Base-by-base conservation (phyloP, 805 yeast species). In the Nakazawaea peltata region DNA sequence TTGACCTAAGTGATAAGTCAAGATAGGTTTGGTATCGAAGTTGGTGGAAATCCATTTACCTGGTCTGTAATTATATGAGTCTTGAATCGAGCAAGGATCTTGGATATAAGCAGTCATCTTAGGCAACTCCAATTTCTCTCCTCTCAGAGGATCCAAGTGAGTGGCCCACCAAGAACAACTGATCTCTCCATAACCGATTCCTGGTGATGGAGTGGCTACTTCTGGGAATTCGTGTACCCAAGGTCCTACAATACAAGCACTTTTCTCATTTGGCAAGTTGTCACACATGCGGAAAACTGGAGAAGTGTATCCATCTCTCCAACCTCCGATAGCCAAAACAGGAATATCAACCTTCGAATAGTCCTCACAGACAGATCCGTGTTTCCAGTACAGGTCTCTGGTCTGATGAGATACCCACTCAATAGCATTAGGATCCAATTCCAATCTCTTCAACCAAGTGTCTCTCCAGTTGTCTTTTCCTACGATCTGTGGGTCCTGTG, bases 151-250 rank as follows among this genome's bases (percentile, higher is more conserved):
- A 24, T 49, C 47, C 36, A 65, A 47, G 44, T 60, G 62, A 37
- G 63, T 64, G 27, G 46, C 41, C 47, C 61, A 66, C 71, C 71
- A 66, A 17, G 50, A 44, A 25, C 61, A 43, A 1, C 69, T 58
- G 19, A 64, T 33, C 40, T 66, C 67, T 26, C 61, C 63, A 36
- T 59, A 66, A 3, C 69, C 71, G 43, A 65, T 59, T 37, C 56
- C 58, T 22, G 71, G 71, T 8, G 55, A 53, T 5, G 70, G 71
- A 23, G 59, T 62, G 2, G 70, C 71, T 50, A 66, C 59, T 42
- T 65, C 70, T 3, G 71, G 71, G 45, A 55, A 65, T 42, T 65
- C 71, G 42, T 65, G 71, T 31, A 65, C 70, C 71, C 71, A 66
- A 7, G 70, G 71, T 16, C 71, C 70, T 43, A 66, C 56, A 12